Conservation (phyloP, 345 rosid genomes). For the Diplotaxis tenuifolia region DNA sequence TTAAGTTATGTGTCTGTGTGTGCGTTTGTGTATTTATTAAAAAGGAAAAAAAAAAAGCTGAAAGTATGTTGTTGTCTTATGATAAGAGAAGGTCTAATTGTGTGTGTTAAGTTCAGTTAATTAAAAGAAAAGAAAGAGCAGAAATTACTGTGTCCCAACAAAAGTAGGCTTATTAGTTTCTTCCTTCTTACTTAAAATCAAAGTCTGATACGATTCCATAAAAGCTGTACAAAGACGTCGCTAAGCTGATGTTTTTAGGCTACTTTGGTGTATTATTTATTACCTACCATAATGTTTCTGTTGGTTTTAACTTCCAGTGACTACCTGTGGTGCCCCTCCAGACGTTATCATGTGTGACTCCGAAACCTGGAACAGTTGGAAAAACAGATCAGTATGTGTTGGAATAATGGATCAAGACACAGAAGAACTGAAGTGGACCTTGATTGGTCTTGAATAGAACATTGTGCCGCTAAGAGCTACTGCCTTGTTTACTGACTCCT, state of each 20-base stretch:
- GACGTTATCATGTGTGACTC: slow-evolving; percentile 7
- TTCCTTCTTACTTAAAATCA: neutral
- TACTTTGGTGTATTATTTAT: neutral
- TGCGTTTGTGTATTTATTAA: slow-evolving; percentile 19
- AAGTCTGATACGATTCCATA: neutral
- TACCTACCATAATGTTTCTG: neutral
- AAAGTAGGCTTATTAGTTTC: neutral
- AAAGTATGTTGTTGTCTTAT: slow-evolving; percentile 23
- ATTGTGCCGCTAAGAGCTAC: slow-evolving; percentile 31
- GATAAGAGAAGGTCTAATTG: slow-evolving; percentile 28
- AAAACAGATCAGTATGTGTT: slow-evolving; percentile 2
- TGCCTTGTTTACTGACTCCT: slow-evolving; percentile 40
- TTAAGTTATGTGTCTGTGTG: slow-evolving; percentile 24
- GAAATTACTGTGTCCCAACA: neutral
- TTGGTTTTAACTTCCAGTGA: neutral
- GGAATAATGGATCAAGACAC: neutral
- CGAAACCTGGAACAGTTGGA: slow-evolving; percentile 1
- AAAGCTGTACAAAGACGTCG: neutral
- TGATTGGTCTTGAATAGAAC: slow-evolving; percentile 39
- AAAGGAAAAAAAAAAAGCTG: neutral
- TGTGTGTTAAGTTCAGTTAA: slow-evolving; percentile 1
- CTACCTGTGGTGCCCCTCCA: slow-evolving; percentile 2
- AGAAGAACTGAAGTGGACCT: slow-evolving; percentile 29
- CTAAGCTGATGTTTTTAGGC: neutral
- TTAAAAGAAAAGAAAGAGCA: slow-evolving; percentile 2